A percentile compares a stretch with the other conserved stretches of the same genome.
These are phyloP conservation scores for Breynia disticha DNA, from an alignment of 441 rosid genomes.

Conservation along the genomic window DNA sequence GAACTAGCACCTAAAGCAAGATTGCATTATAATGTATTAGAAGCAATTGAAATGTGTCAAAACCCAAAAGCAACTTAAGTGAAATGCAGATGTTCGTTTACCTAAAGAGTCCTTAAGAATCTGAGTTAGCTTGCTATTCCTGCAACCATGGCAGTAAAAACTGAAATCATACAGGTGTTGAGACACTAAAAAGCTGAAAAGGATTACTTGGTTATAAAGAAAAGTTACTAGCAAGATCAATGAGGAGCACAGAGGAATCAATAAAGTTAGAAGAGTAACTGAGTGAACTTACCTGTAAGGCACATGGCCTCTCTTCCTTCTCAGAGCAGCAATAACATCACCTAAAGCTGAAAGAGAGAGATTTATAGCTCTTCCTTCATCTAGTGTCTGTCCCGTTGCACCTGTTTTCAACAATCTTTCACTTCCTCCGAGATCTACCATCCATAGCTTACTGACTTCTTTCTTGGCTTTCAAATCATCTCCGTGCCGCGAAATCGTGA, in stretches of 20 bases:
- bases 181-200: conserved; percentile 12
- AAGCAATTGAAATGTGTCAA: not conserved
- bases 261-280: conserved; percentile 7
- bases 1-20: conserved; percentile 48
- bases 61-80: conserved; percentile 7
- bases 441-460: conserved; percentile 80
- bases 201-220: not conserved
- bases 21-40: conserved; percentile 8
- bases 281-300: conserved; percentile 65
- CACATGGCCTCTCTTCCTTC: conserved; percentile 79
- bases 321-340: conserved; percentile 83
- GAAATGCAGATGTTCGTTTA: conserved; percentile 20
- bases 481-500: conserved; percentile 48
- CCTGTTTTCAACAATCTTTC: conserved; percentile 78
- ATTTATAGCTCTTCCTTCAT: conserved; percentile 83
- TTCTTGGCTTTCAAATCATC: conserved; percentile 42
- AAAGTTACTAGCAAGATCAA: no score
- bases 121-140: conserved; percentile 95
- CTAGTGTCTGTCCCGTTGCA: conserved; percentile 73
- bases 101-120: conserved; percentile 90
- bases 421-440: conserved; percentile 95
- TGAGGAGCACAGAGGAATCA: not conserved
- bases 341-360: conserved; percentile 90
- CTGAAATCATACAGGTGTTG: conserved; percentile 7
- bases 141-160: conserved; percentile 38